Percentiles rank a stretch among this genome's conserved stretches.
Conservation (phyloP, 495 filamentous ascomycete genomes). For the Amorphotheca resinae region DNA sequence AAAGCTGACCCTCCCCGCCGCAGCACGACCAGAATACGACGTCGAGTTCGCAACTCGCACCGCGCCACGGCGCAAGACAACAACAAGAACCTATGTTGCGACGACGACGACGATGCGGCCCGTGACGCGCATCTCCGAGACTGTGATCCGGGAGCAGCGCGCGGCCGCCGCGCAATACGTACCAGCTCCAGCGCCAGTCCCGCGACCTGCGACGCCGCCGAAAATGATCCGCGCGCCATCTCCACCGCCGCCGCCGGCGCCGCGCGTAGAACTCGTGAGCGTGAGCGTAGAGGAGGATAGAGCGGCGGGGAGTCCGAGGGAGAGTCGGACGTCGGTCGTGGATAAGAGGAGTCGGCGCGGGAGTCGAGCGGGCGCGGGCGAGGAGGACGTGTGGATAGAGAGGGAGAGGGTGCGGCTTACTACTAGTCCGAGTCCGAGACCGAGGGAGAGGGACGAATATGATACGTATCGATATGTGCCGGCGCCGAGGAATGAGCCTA, state of each 20-base stretch:
- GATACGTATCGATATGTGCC: slow-evolving; percentile 35
- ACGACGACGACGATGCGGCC: no score
- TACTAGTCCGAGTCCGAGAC: slow-evolving; percentile 20
- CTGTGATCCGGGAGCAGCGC: slow-evolving; percentile 6
- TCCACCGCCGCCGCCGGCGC: slow-evolving; percentile 20
- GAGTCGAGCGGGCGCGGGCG: slow-evolving; percentile 20
- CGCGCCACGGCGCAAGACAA: neutral
- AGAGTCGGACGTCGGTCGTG: slow-evolving; percentile 5
- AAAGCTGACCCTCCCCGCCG: no score
- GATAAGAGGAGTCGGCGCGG: slow-evolving; percentile 10
- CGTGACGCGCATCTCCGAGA: slow-evolving; percentile 15
- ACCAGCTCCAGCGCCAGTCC: slow-evolving; percentile 16
- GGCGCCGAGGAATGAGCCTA: no score
- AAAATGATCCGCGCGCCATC: slow-evolving; percentile 9
- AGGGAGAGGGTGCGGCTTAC: slow-evolving; percentile 29
- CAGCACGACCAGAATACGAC: neutral
- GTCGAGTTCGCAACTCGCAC: neutral
- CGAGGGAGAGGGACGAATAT: slow-evolving; percentile 6
- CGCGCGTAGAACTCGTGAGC: slow-evolving; percentile 28
- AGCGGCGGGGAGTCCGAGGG: slow-evolving; percentile 17
- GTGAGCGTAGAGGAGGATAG: slow-evolving; percentile 40
- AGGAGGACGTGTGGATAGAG: slow-evolving; percentile 38
- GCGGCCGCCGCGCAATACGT: slow-evolving; percentile 21
- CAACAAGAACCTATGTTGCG: no score
- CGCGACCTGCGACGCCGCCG: slow-evolving; percentile 3